These are phyloP conservation scores for Xanthoparmelia taractica DNA, from an alignment of 495 filamentous ascomycete species.

Conservation along the genomic window DNA sequence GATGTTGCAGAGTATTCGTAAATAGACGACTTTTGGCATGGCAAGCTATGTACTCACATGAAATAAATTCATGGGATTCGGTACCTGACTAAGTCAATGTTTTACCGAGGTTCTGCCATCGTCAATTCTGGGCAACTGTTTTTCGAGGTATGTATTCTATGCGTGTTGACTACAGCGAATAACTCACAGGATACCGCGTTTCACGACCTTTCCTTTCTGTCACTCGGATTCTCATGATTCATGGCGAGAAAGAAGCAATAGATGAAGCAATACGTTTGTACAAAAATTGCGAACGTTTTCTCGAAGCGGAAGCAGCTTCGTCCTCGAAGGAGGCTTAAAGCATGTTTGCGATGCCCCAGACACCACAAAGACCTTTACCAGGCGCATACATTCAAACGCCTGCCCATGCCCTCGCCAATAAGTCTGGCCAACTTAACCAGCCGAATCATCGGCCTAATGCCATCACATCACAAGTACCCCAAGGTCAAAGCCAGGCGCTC, in stretches of 20 bases:
- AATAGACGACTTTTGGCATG: background rate
- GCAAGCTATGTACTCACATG: background rate
- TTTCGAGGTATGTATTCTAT: background rate
- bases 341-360: slow-evolving; percentile 55
- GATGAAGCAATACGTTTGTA: slow-evolving; percentile 6
- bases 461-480: slow-evolving; percentile 15
- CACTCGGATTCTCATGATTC: background rate
- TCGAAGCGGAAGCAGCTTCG: background rate
- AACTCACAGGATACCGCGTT: background rate
- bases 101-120: background rate
- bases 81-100: background rate
- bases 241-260: background rate
- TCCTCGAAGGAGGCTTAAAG: slow-evolving; percentile 2
- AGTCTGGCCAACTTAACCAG: slow-evolving; percentile 12
- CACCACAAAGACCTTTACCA: slow-evolving; percentile 58
- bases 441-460: slow-evolving; percentile 13
- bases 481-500: slow-evolving; percentile 21
- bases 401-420: slow-evolving; percentile 31
- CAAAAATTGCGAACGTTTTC: background rate
- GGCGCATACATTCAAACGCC: slow-evolving; percentile 70
- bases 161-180: background rate
- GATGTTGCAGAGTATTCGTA: background rate
- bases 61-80: too few species aligned
- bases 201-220: background rate
- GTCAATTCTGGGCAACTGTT: background rate